Evolutionary conservation across 495 filamentous ascomycete genomes (phyloP).

Genomic region (Viridothelium virens): DNA sequence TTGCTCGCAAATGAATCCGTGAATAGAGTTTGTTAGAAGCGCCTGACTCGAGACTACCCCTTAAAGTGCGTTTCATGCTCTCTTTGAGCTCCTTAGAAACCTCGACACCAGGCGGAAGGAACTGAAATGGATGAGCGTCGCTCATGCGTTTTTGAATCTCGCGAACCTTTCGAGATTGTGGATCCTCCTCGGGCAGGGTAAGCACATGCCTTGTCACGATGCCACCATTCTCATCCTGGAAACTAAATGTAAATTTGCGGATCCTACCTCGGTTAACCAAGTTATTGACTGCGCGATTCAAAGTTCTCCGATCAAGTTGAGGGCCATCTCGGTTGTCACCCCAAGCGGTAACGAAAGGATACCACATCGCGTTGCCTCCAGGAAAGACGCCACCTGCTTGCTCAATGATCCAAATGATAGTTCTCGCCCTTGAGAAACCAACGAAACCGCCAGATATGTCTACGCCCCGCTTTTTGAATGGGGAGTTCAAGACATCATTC

Average conservation of each 20-base stretch:
- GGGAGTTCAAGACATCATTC: not conserved
- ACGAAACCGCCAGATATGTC: not conserved
- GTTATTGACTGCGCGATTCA: constrained; percentile 50
- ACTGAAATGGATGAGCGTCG: constrained; percentile 35
- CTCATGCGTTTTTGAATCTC: constrained; percentile 49
- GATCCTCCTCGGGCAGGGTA: constrained; percentile 39
- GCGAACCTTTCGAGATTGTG: constrained; percentile 46
- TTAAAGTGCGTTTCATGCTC: not conserved
- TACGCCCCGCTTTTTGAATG: not conserved
- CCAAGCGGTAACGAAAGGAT: constrained; percentile 59
- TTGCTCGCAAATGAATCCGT: not conserved
- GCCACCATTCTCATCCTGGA: constrained; percentile 46
- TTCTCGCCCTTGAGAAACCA: constrained; percentile 3
- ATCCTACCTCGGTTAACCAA: constrained; percentile 54
- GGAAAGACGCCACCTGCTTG: constrained; percentile 24
- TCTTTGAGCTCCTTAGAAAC: not conserved
- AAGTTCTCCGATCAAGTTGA: constrained; percentile 46
- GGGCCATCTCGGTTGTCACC: constrained; percentile 39
- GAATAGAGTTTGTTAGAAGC: not conserved
- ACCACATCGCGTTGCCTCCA: constrained; percentile 61
- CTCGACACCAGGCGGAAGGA: constrained; percentile 36
- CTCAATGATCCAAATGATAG: constrained; percentile 21
- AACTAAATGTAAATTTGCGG: constrained; percentile 54
- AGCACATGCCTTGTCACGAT: constrained; percentile 52
- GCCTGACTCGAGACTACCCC: not conserved